Percentiles rank a stretch among this genome's conserved stretches.
These are phyloP conservation scores for Venturia effusa DNA, from an alignment of 2,329 filamentous ascomycete genomes.

Conservation along the genomic window DNA sequence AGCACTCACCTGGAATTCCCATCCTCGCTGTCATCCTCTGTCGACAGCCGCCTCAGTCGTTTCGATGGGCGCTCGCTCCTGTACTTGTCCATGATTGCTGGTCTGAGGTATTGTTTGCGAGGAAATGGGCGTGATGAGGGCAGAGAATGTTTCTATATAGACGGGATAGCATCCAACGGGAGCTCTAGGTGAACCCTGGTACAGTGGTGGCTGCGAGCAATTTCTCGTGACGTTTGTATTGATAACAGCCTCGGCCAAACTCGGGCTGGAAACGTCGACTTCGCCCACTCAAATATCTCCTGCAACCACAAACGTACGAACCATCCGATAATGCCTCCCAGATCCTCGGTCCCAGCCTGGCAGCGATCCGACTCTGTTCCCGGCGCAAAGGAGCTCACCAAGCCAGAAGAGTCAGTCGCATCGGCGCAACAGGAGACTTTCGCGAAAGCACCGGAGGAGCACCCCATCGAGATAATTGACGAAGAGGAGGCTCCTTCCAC, in stretches of 20 bases:
- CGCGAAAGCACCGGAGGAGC: conserved; percentile 1
- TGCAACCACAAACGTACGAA: neutral
- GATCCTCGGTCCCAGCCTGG: conserved; percentile 23
- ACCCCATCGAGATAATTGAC: neutral
- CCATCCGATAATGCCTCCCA: neutral
- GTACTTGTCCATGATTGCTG: conserved; percentile 2
- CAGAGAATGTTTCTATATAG: too few relatives aligned
- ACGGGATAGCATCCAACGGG: too few relatives aligned
- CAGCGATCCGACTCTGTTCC: conserved; percentile 19
- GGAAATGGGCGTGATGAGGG: neutral
- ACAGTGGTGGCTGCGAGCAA: neutral
- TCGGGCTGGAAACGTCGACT: neutral
- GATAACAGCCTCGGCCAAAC: neutral
- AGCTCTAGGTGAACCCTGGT: neutral
- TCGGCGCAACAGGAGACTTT: neutral
- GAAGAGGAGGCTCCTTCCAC: conserved; percentile 4
- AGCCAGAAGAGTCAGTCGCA: neutral
- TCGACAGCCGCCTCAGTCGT: conserved; percentile 29
- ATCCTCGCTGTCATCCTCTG: conserved; percentile 26
- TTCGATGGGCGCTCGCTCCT: conserved; percentile 21
- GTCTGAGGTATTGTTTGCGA: neutral
- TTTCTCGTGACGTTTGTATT: neutral
- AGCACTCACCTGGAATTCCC: conserved; percentile 10
- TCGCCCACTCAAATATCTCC: neutral
- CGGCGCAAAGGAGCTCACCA: neutral